These are phyloP conservation scores for Globisporangium middletonii DNA, from an alignment of 352 stramenopile species.

Conservation along the genomic window DNA sequence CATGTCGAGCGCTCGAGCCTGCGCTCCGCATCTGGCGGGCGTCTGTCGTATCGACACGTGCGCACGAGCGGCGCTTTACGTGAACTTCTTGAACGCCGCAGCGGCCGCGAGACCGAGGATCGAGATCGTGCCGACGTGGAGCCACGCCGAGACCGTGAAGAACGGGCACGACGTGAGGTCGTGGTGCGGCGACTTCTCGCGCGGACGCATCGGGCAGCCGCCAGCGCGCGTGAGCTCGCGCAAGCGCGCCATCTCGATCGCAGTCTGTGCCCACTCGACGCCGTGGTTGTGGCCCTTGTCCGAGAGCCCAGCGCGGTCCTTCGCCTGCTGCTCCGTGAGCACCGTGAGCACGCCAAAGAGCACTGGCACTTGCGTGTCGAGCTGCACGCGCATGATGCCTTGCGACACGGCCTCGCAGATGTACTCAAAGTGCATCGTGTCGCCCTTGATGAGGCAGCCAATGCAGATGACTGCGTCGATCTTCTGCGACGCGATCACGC, in stretches of 20 bases:
- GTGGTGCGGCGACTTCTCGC: constrained; percentile 68
- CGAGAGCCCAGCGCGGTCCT: constrained; percentile 81
- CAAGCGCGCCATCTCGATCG: constrained; percentile 95
- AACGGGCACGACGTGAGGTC: constrained; percentile 68
- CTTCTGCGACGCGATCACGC: constrained; percentile 86
- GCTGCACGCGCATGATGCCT: constrained; percentile 95
- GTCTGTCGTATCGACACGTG: no score
- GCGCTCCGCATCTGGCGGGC: no score
- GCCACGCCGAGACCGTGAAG: constrained; percentile 72
- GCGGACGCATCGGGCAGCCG: constrained; percentile 63
- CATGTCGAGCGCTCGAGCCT: no score
- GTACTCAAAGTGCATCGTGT: constrained; percentile 99
- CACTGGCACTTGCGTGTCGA: constrained; percentile 86
- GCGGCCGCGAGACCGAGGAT: constrained; percentile 42
- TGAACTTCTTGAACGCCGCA: constrained; percentile 50
- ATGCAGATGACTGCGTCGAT: constrained; percentile 96
- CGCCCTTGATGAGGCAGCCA: constrained; percentile 94
- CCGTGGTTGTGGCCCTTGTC: constrained; percentile 93
- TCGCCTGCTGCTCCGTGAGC: constrained; percentile 95
- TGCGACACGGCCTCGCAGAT: constrained; percentile 95
- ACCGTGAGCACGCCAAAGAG: constrained; percentile 95
- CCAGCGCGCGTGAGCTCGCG: constrained; percentile 53
- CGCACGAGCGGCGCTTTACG: constrained; percentile 15
- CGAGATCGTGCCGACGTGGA: constrained; percentile 63
- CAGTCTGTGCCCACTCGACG: constrained; percentile 94